Evolutionary conservation across 768 basidiomycete species (phyloP).

Genomic region (Amanita molliuscula): DNA sequence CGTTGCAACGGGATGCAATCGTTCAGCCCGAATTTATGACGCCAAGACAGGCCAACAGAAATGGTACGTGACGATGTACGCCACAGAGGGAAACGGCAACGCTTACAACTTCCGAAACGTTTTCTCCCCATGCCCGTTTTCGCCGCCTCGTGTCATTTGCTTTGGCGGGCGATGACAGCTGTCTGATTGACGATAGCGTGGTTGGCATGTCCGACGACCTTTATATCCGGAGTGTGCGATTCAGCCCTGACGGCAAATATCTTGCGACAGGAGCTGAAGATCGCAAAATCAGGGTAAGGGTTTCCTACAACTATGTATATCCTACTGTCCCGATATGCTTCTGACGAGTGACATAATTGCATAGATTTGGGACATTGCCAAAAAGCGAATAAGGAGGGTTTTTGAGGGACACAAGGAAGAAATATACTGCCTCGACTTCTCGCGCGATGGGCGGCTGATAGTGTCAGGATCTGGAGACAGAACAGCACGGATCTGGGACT

Average conservation of each 20-base stretch:
- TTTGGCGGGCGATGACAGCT: conserved; percentile 24
- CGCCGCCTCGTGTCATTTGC: not conserved
- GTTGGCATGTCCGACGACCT: conserved; percentile 68
- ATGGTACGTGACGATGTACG: conserved; percentile 41
- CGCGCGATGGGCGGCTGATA: conserved; percentile 61
- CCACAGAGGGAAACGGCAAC: not conserved
- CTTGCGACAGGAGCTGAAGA: conserved; percentile 97
- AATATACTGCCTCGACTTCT: conserved; percentile 89
- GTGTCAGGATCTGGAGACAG: conserved; percentile 71
- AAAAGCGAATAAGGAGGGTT: conserved; percentile 57
- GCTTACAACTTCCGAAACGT: conserved; percentile 1
- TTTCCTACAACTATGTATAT: not conserved
- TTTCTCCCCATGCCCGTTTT: not conserved
- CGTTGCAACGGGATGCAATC: conserved; percentile 88
- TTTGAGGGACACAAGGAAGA: conserved; percentile 85
- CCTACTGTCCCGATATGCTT: not conserved
- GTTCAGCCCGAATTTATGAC: conserved; percentile 92
- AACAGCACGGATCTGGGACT: conserved; percentile 31
- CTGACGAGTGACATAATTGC: not conserved
- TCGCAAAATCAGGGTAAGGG: conserved; percentile 72
- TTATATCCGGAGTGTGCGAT: conserved; percentile 89
- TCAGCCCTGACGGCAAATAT: conserved; percentile 88
- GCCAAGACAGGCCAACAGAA: conserved; percentile 80
- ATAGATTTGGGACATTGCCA: conserved; percentile 85
- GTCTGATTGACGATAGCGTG: conserved; percentile 65